phyloP scores from a whole-genome alignment of 1,139 yeast genomes.

The Schwanniomyces etchellsii region DNA sequence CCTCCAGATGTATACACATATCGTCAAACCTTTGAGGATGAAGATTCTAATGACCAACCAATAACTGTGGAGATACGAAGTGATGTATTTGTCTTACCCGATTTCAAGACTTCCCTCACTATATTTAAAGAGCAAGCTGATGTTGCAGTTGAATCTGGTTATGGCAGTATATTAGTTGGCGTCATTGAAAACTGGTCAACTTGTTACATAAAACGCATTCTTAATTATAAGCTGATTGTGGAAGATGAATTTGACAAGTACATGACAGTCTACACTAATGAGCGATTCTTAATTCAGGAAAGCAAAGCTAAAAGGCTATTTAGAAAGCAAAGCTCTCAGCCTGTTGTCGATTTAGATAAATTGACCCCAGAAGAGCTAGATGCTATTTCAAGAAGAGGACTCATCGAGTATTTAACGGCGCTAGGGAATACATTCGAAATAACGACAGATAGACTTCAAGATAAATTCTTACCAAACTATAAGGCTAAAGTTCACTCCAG shows the following conservation, averaged over 20 bases:
- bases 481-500: conserved; percentile 60
- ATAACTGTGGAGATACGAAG: conserved; percentile 60
- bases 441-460: conserved; percentile 75
- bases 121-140: conserved; percentile 91
- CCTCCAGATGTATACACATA: conserved; percentile 62
- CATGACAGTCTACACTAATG: conserved; percentile 40
- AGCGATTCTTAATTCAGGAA: conserved; percentile 31
- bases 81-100: conserved; percentile 61
- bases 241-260: conserved; percentile 50
- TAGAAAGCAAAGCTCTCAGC: conserved; percentile 22
- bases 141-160: conserved; percentile 84
- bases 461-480: conserved; percentile 64
- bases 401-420: conserved; percentile 77
- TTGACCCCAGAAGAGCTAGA: conserved; percentile 43
- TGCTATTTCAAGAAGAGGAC: conserved; percentile 66
- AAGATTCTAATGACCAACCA: conserved; percentile 48
- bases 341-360: conserved; percentile 30
- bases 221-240: conserved; percentile 52
- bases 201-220: conserved; percentile 56
- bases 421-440: conserved; percentile 81
- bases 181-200: conserved; percentile 71
- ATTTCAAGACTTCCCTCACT: conserved; percentile 50
- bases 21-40: conserved; percentile 37
- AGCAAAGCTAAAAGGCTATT: conserved; percentile 43
- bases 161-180: conserved; percentile 77